Evolutionary conservation across 2,329 filamentous ascomycete species (phyloP), one percentile per base, ranked within the genome.

Genomic region (Chrysosporium keratinophilum): DNA sequence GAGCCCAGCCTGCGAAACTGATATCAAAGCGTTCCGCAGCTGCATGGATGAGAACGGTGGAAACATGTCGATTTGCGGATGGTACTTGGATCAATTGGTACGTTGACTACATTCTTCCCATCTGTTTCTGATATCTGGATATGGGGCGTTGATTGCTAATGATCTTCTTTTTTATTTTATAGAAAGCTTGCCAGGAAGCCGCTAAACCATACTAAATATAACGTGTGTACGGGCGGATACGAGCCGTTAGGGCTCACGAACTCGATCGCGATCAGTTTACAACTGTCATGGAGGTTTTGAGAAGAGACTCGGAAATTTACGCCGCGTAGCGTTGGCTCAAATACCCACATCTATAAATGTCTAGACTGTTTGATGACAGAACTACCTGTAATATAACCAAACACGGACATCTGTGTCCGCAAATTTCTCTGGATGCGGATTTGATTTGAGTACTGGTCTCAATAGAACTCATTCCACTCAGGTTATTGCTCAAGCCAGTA

Each of bases 41-140:
- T 98, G 93, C 79, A 85, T 98, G 84, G 90, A 97, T 71, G 87
- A 97, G 67, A 86, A 98, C 72, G 77, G 83, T 68, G 93, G 93
- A 63, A 89, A 93, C 74, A 83, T 98, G 85, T 84, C 85, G 68
- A 94, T 96, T 68, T 98, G 93, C 76, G 86, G 87, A 62, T 98
- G 91, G 90, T 98, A 98, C 72, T 76, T 98, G 64, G 93, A 98
- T 71, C 91, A 98, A 80, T 78, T 98, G 72, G 73, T 76, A 71
- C 52, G 69, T 65, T 48, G 23, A 50, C 12, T 7, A 14, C 7
- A 20, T 7, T 5, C 31, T 19, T 31, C 39, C 11, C 28, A 5
- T n/a, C 23, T 3, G 23, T 37, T 40, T 3, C 28, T n/a, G 14
- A 1, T 14, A 2, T 33, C 6, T 23, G 34, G 4, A 20, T 23